Percentiles rank a stretch among this genome's conserved stretches.
Conservation (phyloP, 805 yeast genomes). For the Clavispora phyllophila region DNA sequence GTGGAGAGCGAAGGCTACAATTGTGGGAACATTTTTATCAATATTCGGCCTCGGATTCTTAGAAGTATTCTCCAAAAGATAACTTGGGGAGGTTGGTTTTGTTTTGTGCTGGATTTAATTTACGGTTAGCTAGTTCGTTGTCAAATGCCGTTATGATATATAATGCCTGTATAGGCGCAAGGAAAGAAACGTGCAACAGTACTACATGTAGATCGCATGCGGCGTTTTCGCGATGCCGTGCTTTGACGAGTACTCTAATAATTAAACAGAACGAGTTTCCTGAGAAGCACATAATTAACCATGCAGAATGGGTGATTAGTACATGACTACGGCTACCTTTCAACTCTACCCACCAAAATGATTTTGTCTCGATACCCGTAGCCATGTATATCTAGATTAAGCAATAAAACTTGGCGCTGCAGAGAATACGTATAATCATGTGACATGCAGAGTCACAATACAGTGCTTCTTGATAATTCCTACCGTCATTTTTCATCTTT, state of each 20-base stretch:
- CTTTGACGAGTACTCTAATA: neutral
- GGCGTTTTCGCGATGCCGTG: neutral
- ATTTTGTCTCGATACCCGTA: too few relatives aligned
- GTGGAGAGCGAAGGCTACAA: slow-evolving; percentile 81
- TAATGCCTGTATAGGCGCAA: neutral
- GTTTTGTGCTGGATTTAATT: slow-evolving; percentile 47
- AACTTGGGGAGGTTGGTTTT: slow-evolving; percentile 61
- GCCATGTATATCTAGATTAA: too few relatives aligned
- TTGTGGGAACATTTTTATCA: slow-evolving; percentile 63
- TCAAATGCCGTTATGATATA: neutral
- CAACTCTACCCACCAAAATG: too few relatives aligned
- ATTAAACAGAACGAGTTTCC: too few relatives aligned
- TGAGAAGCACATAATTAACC: too few relatives aligned
- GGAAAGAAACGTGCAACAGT: neutral
- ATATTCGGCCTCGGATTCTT: slow-evolving; percentile 49
- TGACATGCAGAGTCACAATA: neutral
- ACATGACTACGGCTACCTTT: too few relatives aligned
- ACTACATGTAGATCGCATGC: neutral
- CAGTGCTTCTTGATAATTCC: neutral
- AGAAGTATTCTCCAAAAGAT: slow-evolving; percentile 42
- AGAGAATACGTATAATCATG: neutral
- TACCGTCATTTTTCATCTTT: neutral
- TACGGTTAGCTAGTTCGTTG: slow-evolving; percentile 30
- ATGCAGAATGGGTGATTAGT: too few relatives aligned
- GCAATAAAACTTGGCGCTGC: neutral